Conservation (phyloP, 805 yeast species). For the Tetrapisispora fleetii region DNA sequence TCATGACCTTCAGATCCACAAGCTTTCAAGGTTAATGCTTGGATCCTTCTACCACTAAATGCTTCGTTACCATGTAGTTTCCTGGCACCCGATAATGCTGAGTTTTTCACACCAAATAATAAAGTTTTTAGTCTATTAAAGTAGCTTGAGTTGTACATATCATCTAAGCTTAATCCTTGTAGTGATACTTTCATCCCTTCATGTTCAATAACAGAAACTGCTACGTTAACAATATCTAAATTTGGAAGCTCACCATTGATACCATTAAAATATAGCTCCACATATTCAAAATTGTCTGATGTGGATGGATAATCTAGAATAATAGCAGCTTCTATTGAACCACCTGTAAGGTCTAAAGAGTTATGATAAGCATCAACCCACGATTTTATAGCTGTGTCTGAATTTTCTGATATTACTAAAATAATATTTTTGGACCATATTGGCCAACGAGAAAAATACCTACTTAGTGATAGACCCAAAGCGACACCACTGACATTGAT, state of each 20-base stretch:
- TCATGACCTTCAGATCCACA: conserved; percentile 56
- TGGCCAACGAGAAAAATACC: conserved; percentile 77
- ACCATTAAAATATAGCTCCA: conserved; percentile 77
- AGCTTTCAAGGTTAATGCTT: conserved; percentile 75
- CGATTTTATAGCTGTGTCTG: conserved; percentile 54
- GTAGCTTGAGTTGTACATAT: conserved; percentile 40
- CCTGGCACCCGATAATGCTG: conserved; percentile 62
- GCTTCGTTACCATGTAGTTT: conserved; percentile 71
- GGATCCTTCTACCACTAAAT: conserved; percentile 93
- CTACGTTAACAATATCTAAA: conserved; percentile 78
- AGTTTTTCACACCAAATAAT: conserved; percentile 52
- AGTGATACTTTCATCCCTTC: conserved; percentile 65
- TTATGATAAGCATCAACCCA: conserved; percentile 96
- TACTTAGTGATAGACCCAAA: conserved; percentile 57
- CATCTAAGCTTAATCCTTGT: conserved; percentile 45
- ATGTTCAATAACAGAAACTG: conserved; percentile 59
- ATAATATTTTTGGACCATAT: conserved; percentile 94
- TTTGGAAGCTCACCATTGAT: conserved; percentile 94
- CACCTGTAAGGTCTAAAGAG: conserved; percentile 77
- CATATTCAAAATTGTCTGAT: conserved; percentile 57
- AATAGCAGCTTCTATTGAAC: conserved; percentile 84
- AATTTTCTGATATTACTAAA: conserved; percentile 69
- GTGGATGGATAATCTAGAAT: conserved; percentile 67
- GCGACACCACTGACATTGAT: conserved; percentile 76
- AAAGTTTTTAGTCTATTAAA: conserved; percentile 49